These are phyloP conservation scores for Cutaneotrichosporon cutaneum DNA, from an alignment of 1,284 basidiomycete genomes.

Conservation along the genomic window DNA sequence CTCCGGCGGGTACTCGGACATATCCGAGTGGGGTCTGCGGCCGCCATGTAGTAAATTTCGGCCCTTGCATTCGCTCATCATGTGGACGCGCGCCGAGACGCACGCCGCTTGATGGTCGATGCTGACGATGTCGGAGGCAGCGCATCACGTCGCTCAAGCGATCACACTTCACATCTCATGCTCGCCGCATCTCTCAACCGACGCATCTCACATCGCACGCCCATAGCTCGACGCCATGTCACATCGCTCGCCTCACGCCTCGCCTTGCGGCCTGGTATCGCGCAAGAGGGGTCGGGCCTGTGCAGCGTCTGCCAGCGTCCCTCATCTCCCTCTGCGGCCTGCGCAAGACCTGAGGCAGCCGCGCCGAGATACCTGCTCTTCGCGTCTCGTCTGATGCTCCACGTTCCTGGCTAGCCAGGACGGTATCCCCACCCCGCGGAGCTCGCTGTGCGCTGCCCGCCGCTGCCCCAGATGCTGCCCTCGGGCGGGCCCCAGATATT, in stretches of 20 bases:
- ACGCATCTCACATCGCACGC: background rate
- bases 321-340: background rate
- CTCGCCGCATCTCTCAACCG: too few species aligned
- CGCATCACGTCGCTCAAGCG: background rate
- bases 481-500: slow-evolving; percentile 9
- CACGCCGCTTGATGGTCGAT: too few species aligned
- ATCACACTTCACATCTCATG: too few species aligned
- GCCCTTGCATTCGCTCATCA: background rate
- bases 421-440: background rate
- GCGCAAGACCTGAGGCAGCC: background rate
- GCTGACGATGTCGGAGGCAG: background rate
- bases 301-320: background rate
- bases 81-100: background rate
- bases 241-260: background rate
- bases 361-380: background rate
- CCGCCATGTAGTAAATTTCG: background rate
- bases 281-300: background rate
- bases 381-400: background rate
- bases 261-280: background rate
- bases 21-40: background rate
- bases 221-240: background rate
- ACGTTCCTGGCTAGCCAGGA: background rate
- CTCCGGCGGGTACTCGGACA: background rate
- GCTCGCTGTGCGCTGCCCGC: background rate
- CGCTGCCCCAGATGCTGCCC: background rate